Evolutionary conservation across 73 alveolate genomes (phyloP).

Genomic region (Paramecium octaurelia): DNA sequence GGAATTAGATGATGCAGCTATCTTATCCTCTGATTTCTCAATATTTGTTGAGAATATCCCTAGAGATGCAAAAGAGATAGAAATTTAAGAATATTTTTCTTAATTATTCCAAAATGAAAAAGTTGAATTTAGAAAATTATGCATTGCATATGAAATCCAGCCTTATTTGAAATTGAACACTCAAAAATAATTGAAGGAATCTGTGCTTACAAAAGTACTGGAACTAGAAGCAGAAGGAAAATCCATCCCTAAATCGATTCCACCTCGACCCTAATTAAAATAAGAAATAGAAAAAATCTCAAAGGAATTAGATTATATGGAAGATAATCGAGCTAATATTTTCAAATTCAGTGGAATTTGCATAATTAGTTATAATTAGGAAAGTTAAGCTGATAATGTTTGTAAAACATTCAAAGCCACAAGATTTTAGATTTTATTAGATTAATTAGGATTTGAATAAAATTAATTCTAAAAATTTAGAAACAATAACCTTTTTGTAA

Average conservation of each 20-base stretch:
- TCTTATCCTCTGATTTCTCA: not conserved
- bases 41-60: conserved; percentile 14
- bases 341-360: not conserved
- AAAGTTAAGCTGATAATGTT: not conserved
- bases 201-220: not conserved
- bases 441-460: not conserved
- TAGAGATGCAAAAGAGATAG: not conserved
- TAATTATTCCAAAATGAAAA: not conserved
- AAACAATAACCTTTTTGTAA: not conserved
- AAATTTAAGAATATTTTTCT: not conserved
- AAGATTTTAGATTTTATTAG: not conserved
- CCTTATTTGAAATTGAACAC: not conserved
- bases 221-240: conserved; percentile 6
- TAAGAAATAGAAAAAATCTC: not conserved
- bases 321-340: not conserved
- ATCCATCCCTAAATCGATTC: not conserved
- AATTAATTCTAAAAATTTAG: not conserved
- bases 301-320: not conserved
- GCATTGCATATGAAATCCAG: not conserved
- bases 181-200: not conserved
- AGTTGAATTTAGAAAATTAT: not conserved
- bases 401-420: not conserved
- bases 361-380: not conserved
- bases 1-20: conserved; percentile 36
- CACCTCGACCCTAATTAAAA: not conserved